phyloP scores from a whole-genome alignment of 495 filamentous ascomycete species.

The Penicillium alfredii region DNA sequence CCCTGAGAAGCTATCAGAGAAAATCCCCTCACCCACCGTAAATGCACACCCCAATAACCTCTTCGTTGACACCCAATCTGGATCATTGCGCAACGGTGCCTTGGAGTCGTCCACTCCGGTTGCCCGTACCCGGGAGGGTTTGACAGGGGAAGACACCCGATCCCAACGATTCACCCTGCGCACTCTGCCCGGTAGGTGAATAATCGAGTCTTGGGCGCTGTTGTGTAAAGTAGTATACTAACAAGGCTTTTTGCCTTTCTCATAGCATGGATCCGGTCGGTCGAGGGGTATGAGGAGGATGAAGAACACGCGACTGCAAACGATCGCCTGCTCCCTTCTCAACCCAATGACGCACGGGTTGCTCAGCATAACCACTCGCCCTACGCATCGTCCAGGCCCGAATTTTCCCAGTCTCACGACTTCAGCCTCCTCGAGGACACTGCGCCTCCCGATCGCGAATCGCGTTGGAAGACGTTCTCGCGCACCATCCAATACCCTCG shows the following conservation, averaged over 20 bases:
- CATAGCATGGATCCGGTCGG: conserved; percentile 37
- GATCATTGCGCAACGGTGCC: conserved; percentile 15
- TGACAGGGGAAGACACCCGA: conserved; percentile 11
- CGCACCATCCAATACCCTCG: conserved; percentile 49
- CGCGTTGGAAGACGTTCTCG: conserved; percentile 57
- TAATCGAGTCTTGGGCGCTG: neutral
- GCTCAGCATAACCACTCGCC: conserved; percentile 58
- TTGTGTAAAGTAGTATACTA: conserved; percentile 2
- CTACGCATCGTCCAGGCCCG: conserved; percentile 28
- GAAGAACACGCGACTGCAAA: conserved; percentile 26
- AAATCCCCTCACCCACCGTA: conserved; percentile 10
- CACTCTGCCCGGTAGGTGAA: conserved; percentile 30
- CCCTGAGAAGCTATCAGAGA: conserved; percentile 18
- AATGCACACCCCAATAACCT: conserved; percentile 8
- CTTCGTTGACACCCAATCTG: conserved; percentile 20
- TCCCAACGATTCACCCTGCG: conserved; percentile 15
- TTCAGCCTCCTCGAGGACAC: conserved; percentile 7
- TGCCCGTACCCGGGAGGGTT: conserved; percentile 16
- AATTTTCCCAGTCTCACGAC: conserved; percentile 6
- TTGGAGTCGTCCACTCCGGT: conserved; percentile 17
- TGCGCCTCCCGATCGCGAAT: conserved; percentile 30
- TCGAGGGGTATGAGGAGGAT: conserved; percentile 24
- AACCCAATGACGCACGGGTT: conserved; percentile 46
- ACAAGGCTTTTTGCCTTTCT: conserved; percentile 6
- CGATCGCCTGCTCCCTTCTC: conserved; percentile 33